Percentiles rank a stretch among this genome's conserved stretches.
Evolutionary conservation across 768 basidiomycete species (phyloP).

Genomic region (Collybia sp.): DNA sequence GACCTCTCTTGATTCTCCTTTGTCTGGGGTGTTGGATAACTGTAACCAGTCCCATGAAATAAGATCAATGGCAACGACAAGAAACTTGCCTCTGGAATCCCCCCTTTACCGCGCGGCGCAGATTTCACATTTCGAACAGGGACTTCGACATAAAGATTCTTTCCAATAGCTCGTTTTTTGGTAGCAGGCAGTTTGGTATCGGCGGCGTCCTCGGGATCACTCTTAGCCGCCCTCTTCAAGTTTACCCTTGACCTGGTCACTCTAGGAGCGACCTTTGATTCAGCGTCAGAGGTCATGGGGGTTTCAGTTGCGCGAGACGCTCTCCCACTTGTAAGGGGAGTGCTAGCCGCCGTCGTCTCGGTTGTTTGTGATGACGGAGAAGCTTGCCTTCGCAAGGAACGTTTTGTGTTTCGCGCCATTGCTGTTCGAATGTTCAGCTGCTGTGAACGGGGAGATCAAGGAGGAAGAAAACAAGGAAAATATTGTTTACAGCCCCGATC

Average conservation of each 20-base stretch:
- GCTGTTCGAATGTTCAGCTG: neutral
- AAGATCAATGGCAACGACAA: neutral
- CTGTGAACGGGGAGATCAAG: constrained; percentile 1
- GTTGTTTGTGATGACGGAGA: constrained; percentile 29
- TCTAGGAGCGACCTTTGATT: neutral
- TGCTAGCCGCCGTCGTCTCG: constrained; percentile 37
- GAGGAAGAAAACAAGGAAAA: constrained; percentile 14
- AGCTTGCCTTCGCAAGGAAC: constrained; percentile 19
- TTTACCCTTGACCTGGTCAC: too few relatives aligned
- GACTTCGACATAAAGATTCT: constrained; percentile 29
- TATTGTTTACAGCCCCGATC: constrained; percentile 10
- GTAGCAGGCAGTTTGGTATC: constrained; percentile 19
- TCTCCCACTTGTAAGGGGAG: constrained; percentile 47
- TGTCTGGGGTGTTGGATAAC: constrained; percentile 13
- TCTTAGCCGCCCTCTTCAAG: too few relatives aligned
- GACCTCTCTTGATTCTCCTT: constrained; percentile 29
- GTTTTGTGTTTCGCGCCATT: constrained; percentile 32
- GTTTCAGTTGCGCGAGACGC: constrained; percentile 42
- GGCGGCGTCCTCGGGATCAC: neutral
- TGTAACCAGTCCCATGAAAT: constrained; percentile 7
- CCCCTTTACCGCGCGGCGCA: constrained; percentile 20
- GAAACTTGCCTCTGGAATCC: constrained; percentile 2
- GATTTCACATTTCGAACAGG: constrained; percentile 13
- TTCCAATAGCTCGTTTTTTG: constrained; percentile 31
- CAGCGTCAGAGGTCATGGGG: constrained; percentile 47